Evolutionary conservation across 768 basidiomycete genomes (phyloP).

Genomic region (Mrakia gelida): DNA sequence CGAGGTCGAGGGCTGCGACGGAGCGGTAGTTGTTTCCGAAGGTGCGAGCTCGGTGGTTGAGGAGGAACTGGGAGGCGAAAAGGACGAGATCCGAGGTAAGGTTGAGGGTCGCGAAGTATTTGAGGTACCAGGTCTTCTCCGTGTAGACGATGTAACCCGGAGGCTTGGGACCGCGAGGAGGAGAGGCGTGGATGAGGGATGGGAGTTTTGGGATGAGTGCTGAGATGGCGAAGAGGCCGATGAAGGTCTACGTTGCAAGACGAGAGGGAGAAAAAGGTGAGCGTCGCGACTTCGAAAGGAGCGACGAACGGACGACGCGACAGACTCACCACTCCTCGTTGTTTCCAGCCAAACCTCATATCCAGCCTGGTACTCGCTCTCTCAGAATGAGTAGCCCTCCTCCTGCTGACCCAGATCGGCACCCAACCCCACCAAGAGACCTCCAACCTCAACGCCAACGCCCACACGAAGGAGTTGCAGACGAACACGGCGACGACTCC

Average conservation of each 20-base stretch:
- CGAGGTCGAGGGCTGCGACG: not conserved
- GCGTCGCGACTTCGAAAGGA: not conserved
- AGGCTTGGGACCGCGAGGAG: not conserved
- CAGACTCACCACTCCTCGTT: not conserved
- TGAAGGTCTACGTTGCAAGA: not conserved
- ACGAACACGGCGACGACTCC: not conserved
- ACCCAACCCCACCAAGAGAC: not conserved
- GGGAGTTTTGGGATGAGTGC: not conserved
- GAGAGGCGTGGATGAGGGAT: not conserved
- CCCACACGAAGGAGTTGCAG: not conserved
- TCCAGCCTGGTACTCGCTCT: not conserved
- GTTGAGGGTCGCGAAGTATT: not conserved
- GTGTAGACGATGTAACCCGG: not conserved
- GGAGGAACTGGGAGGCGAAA: not conserved
- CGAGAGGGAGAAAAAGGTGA: not conserved
- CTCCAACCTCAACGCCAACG: not conserved
- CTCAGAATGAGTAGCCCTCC: not conserved
- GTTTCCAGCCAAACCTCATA: not conserved
- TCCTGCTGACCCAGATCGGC: not conserved
- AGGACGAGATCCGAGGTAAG: not conserved
- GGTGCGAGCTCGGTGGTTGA: not conserved
- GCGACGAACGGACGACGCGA: not conserved
- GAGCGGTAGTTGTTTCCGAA: not conserved
- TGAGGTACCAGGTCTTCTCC: not conserved
- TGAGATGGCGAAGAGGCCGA: not conserved